phyloP scores from a whole-genome alignment of 1,284 basidiomycete species.

The Rhodofomes roseus region DNA sequence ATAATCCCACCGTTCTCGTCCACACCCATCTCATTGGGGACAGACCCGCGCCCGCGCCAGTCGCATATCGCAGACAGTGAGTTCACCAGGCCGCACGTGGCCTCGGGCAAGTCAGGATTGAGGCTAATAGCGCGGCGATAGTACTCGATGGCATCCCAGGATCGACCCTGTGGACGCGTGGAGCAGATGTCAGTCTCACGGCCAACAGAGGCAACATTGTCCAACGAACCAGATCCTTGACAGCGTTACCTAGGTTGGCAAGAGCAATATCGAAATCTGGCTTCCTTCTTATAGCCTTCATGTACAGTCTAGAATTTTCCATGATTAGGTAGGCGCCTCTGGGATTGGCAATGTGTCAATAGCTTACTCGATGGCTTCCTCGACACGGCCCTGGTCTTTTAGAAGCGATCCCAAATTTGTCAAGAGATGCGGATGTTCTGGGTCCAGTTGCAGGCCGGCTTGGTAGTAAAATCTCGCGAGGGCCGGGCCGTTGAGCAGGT shows the following conservation, averaged over 20 bases:
- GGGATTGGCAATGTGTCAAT: not conserved
- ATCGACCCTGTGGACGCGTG: conserved; percentile 35
- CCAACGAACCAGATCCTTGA: conserved; percentile 44
- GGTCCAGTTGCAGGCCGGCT: conserved; percentile 50
- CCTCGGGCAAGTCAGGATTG: conserved; percentile 56
- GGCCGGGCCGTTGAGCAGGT: conserved; percentile 25
- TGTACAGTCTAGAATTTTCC: conserved; percentile 35
- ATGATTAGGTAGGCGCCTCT: not conserved
- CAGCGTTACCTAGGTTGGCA: conserved; percentile 58
- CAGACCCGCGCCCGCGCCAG: conserved; percentile 46
- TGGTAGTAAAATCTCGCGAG: conserved; percentile 56
- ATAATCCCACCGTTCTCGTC: conserved; percentile 21
- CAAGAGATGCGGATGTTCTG: conserved; percentile 54
- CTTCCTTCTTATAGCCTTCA: conserved; percentile 47
- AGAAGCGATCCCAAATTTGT: conserved; percentile 59
- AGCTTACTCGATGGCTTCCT: conserved; percentile 46
- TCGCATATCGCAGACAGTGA: conserved; percentile 52
- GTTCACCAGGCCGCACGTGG: conserved; percentile 52
- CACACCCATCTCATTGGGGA: conserved; percentile 16
- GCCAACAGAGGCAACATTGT: not conserved
- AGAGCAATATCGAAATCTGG: conserved; percentile 60
- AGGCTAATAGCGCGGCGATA: conserved; percentile 49
- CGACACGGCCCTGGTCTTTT: conserved; percentile 53
- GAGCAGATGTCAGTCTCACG: not conserved
- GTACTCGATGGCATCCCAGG: conserved; percentile 50